A percentile compares a stretch with the other conserved stretches of the same genome.
Conservation (phyloP, 768 basidiomycete genomes). For the Lentinula sp. region DNA sequence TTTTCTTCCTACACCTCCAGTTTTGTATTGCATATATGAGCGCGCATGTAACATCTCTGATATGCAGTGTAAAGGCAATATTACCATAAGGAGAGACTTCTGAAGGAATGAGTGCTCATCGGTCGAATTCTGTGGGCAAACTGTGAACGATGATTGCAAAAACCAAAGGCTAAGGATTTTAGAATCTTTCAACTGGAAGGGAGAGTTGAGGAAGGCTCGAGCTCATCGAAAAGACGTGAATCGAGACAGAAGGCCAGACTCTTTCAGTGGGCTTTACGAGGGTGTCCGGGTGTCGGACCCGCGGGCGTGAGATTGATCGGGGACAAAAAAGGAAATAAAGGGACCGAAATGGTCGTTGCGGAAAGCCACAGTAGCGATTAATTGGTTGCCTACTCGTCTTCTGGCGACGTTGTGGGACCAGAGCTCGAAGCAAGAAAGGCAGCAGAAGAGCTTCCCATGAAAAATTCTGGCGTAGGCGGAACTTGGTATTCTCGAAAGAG, state of each 20-base stretch:
- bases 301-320: neutral
- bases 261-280: no score
- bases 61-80: neutral
- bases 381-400: neutral
- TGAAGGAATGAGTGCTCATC: neutral
- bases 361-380: neutral
- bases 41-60: neutral
- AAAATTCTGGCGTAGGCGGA: neutral
- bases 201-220: no score
- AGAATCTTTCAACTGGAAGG: no score
- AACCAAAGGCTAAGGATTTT: no score
- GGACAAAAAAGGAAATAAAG: neutral
- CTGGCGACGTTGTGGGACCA: neutral
- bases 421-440: neutral
- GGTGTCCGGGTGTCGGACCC: neutral
- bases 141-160: no score
- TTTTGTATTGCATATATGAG: neutral
- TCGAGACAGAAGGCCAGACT: no score
- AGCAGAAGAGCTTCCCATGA: neutral
- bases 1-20: neutral
- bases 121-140: no score
- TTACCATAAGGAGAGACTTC: neutral
- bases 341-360: neutral
- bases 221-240: no score
- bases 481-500: constrained; percentile 1